Conservation (phyloP, 1,139 yeast species). For the Arxiozyma slooffiae region DNA sequence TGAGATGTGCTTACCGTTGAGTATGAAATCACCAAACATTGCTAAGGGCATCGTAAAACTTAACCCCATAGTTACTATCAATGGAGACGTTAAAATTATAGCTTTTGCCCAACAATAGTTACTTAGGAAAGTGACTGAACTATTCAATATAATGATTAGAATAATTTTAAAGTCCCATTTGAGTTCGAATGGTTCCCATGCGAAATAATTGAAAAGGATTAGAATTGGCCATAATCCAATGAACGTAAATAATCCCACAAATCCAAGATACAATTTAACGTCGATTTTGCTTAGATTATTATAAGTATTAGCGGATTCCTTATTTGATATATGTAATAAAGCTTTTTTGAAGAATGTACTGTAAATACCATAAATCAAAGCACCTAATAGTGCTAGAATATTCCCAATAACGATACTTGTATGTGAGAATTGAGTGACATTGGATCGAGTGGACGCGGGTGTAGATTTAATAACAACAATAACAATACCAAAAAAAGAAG, state of each 20-base stretch:
- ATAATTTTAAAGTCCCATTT: constrained; percentile 51
- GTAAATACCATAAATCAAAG: constrained; percentile 78
- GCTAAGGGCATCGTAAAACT: constrained; percentile 91
- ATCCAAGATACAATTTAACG: constrained; percentile 84
- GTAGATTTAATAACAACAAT: constrained; percentile 57
- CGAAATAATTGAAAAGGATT: constrained; percentile 50
- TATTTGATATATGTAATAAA: constrained; percentile 55
- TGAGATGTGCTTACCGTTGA: neutral
- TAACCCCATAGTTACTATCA: constrained; percentile 89
- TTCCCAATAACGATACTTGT: constrained; percentile 46
- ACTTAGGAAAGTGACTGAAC: constrained; percentile 67
- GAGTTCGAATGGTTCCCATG: constrained; percentile 57
- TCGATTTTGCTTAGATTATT: constrained; percentile 36
- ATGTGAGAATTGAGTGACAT: constrained; percentile 3
- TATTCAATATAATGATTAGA: constrained; percentile 50
- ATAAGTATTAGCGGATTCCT: neutral
- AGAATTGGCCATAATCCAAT: constrained; percentile 73
- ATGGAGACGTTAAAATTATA: constrained; percentile 80
- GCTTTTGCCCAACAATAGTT: constrained; percentile 96
- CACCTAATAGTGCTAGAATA: constrained; percentile 71
- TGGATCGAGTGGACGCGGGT: constrained; percentile 13
- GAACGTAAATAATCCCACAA: constrained; percentile 78
- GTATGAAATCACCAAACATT: constrained; percentile 73
- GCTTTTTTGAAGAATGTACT: constrained; percentile 70
- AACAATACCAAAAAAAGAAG: constrained; percentile 70